Conservation (phyloP, 257 asterid genomes). For the Solanum okadae region DNA sequence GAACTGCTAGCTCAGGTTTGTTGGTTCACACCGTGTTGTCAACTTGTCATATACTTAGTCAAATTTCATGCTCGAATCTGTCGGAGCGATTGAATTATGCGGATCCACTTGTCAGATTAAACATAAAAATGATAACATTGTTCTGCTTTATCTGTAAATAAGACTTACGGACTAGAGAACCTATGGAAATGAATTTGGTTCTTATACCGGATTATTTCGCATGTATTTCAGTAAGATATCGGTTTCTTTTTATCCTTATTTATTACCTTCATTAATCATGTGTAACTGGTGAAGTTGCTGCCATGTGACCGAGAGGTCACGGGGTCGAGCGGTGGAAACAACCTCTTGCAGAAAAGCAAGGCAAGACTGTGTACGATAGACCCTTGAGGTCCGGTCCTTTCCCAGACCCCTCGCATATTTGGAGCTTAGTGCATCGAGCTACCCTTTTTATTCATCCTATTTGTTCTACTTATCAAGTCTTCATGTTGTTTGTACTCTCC, state of each 20-base stretch:
- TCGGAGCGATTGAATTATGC: not conserved
- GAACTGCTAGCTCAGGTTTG: conserved; percentile 59
- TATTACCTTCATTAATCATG: not conserved
- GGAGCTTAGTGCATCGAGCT: not conserved
- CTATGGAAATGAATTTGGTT: not conserved
- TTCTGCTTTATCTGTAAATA: too few relatives aligned
- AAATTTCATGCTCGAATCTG: not conserved
- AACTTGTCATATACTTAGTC: not conserved
- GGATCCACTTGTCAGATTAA: not conserved
- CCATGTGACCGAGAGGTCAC: not conserved
- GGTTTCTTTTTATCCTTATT: not conserved
- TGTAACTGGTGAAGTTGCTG: not conserved
- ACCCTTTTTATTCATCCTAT: not conserved
- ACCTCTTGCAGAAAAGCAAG: not conserved
- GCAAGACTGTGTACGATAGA: not conserved
- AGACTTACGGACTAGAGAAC: not conserved
- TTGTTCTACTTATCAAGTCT: not conserved
- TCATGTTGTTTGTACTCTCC: not conserved
- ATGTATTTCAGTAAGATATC: too few relatives aligned
- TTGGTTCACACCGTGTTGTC: not conserved
- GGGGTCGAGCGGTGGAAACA: not conserved
- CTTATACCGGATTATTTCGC: not conserved
- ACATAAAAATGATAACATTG: too few relatives aligned
- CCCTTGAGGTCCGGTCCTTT: not conserved
- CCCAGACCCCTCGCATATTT: accelerated